Base-by-base conservation (phyloP, 2,329 filamentous ascomycete species). In the Neopestalotiopsis sp. region DNA sequence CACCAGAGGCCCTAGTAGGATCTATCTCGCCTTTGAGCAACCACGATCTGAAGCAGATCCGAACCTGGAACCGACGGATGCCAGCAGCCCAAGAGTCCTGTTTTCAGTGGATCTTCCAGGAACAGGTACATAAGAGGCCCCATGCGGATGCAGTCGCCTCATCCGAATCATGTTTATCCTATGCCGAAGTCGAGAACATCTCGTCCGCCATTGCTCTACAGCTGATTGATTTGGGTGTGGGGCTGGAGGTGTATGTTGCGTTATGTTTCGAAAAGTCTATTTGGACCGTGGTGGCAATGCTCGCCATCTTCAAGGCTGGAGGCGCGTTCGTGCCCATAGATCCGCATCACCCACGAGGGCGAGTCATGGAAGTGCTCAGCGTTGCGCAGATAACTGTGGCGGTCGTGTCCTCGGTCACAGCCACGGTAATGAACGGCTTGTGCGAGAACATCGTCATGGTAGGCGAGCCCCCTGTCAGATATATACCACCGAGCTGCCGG, bases 231-330 rank as follows among this genome's bases (percentile, higher is more conserved):
- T 70, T 72, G 42, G 77, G 77, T 1, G 66, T 79, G 24, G 70
- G 74, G 52, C 74, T 74, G 4, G 75, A 74, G 34, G 74, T 72
- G 65, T 81, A 91, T 5, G 85, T 94, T 1, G 89, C 89, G 4
- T 84, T 94, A 4, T 86, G 91, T n/a, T 84, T 94, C 74, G 89
- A 92, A 59, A 94, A 93, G 79, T 92, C 87, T 24, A 80, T 89
- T 17, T 87, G 91, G 76, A 84, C 92, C 0, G 91, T 94, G 61
- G 81, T 94, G 57, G 86, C 90, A 5, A 90, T 95, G 69, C 83
- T 95, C n/a, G 91, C 91, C 0, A 85, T 91, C 1, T 80, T 94
- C 58, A 91, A 92, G 3, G 74, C 79, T 14, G 78, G 78, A 13
- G 78, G 74, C 20, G 78, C 72, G 6, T 82, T 79, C 81, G 34